Evolutionary conservation across 176 grass and related monocot genomes (phyloP), one percentile per base, ranked within the genome.

Genomic region (Eragrostis nindensis): DNA sequence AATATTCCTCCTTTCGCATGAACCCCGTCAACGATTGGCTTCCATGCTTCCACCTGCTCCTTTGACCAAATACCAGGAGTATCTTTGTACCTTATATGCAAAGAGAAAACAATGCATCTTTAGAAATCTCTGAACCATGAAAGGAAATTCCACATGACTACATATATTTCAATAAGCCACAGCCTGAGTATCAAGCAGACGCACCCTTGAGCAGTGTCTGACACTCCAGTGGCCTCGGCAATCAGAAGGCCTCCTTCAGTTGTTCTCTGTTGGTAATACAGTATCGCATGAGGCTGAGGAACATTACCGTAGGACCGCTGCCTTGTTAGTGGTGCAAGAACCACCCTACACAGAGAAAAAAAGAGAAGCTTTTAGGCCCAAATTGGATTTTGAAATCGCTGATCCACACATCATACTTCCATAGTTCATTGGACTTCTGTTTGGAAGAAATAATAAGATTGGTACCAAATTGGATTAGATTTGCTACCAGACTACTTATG

Each of bases 31-130:
- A 91, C 83, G 7, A 91, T 91, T 25, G 92, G 89, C 55, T 87
- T 91, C 92, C 92, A 94, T 73, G 86, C 80, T 89, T 91, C 92
- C 66, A 94, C 83, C 21, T 91, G 92, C 25, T 85, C 80, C 72
- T 79, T 91, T 43, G 83, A 89, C 92, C 89, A 94, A 68, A 94
- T 89, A 0, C 92, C 89, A 22, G 86, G 86, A 84, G 89, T 89
- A 52, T 84, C 56, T 57, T 69, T 81, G 70, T 94, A 94, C 66
- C 91, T 93, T 70, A 73, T 12, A 36, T 5, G 9, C 22, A 78
- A 68, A 88, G 8, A 83, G 0, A 18, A 67, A 54, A 69, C 14
- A n/a, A 30, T 14, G 70, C 49, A 39, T 78, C 40, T 60, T 67
- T 38, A 83, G 1, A 67, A 9, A 32, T 43, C 0, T 0, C 10